A percentile compares a stretch with the other conserved stretches of the same genome.
These are phyloP conservation scores for Suillus ampliporus DNA, from an alignment of 768 basidiomycete genomes.

Conservation along the genomic window DNA sequence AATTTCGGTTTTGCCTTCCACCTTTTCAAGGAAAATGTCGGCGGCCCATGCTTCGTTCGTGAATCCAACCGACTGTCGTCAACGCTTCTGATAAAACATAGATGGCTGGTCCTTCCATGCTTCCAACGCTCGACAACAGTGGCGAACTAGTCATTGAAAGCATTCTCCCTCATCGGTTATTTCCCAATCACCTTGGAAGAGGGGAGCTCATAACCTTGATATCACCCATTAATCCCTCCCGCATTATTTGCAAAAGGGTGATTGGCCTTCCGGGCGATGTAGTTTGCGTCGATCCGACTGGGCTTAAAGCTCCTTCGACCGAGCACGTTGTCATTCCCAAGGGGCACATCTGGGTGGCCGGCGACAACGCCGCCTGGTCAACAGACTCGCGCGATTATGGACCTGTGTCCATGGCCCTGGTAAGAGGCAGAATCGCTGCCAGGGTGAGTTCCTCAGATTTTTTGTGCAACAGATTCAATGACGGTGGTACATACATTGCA, in stretches of 20 bases:
- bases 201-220: slow-evolving; percentile 79
- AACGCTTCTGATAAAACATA: slow-evolving; percentile 30
- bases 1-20: slow-evolving; percentile 66
- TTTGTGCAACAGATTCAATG: slow-evolving; percentile 1
- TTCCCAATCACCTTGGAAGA: slow-evolving; percentile 57
- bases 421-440: slow-evolving; percentile 70
- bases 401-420: slow-evolving; percentile 81
- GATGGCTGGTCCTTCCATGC: slow-evolving; percentile 82
- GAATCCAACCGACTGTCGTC: slow-evolving; percentile 6
- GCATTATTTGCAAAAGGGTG: slow-evolving; percentile 85
- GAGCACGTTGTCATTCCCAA: slow-evolving; percentile 82
- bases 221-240: slow-evolving; percentile 71
- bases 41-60: slow-evolving; percentile 56
- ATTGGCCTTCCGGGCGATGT: slow-evolving; percentile 90
- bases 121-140: slow-evolving; percentile 66
- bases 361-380: slow-evolving; percentile 85
- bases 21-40: slow-evolving; percentile 67
- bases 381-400: slow-evolving; percentile 94
- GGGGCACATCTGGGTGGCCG: slow-evolving; percentile 89
- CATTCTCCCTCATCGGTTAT: slow-evolving; percentile 56
- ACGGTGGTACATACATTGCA: slow-evolving; percentile 10
- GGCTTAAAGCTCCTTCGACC: slow-evolving; percentile 60
- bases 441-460: slow-evolving; percentile 50
- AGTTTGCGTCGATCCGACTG: slow-evolving; percentile 88
- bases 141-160: slow-evolving; percentile 73